Evolutionary conservation across 805 yeast species (phyloP), one percentile per base, ranked within the genome.

Genomic region (Candida odintsovae): DNA sequence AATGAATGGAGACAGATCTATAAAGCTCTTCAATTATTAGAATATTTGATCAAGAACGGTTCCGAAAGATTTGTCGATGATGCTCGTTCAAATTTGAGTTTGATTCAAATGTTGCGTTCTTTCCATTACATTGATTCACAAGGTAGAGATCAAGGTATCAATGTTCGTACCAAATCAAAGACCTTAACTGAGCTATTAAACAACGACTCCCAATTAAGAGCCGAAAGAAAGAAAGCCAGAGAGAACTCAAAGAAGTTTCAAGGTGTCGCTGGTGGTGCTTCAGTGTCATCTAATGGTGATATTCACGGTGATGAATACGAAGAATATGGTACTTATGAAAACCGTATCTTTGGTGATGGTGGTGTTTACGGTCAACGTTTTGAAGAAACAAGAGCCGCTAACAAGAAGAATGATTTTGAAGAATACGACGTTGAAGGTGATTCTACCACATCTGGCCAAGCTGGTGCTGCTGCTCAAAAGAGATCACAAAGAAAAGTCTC

Each of bases 1-100:
- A 84, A 81, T 63, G 98, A 94, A 68, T 94, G 99, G 99, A 81
- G 99, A 63, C 99, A 94, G 66, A 92, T 94, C 54, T 94, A 94
- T 71, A 94, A 94, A 69, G 82, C 97, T 4, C 73, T 94, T 58
- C 97, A 90, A 64, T 75, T 94, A 65, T 76, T 92, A 65, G 99
- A 94, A 59, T 94, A 88, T 64, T 73, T 94, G 56, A 77, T 94
- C 53, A 88, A 88, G 65, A 87, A 92, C 61, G 99, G 99, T 1
- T 80, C 94, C 25, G 99, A 94, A 67, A 76, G 97, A 50, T 89
- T 94, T 54, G 94, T 94, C 49, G 99, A 94, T 67, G 97, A 92
- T 55, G 89, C 95, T 7, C 77, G 97, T 49, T 79, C 92, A 16
- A 92, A 90, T 64, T 63, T 86, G 48, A 80, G 85, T 21, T 75